These are phyloP conservation scores for Mycena vulgaris DNA, from an alignment of 768 basidiomycete genomes.

Conservation along the genomic window DNA sequence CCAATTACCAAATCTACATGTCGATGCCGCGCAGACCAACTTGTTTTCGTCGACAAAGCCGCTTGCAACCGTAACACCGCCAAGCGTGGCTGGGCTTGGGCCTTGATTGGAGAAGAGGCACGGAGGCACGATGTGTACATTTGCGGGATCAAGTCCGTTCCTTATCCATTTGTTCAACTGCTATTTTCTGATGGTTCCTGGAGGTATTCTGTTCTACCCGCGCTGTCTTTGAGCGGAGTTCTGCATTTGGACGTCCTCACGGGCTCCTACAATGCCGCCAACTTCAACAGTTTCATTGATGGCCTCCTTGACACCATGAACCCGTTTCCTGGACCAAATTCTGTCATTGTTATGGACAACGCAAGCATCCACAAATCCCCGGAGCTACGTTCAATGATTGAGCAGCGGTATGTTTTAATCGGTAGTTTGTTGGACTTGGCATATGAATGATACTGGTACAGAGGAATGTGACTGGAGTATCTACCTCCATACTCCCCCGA, in stretches of 20 bases:
- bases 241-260: background rate
- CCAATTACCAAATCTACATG: too few relatives aligned
- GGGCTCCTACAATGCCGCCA: background rate
- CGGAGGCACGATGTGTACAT: slow-evolving; percentile 12
- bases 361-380: background rate
- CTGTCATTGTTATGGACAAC: slow-evolving; percentile 13
- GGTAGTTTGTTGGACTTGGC: too few relatives aligned
- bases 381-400: background rate
- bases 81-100: slow-evolving; percentile 1
- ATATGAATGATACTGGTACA: too few relatives aligned
- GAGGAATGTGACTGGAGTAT: slow-evolving; percentile 46
- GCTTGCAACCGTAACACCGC: background rate
- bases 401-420: slow-evolving; percentile 31
- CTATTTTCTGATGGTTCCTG: slow-evolving; percentile 4
- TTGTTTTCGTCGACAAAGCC: slow-evolving; percentile 50
- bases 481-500: slow-evolving; percentile 53
- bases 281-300: background rate
- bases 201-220: background rate
- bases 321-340: background rate
- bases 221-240: background rate
- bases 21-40: too few relatives aligned
- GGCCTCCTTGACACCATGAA: background rate
- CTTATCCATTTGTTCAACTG: background rate
- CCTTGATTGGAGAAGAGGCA: background rate
- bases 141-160: slow-evolving; percentile 6